Evolutionary conservation across 495 filamentous ascomycete genomes (phyloP), one percentile per base, ranked within the genome.

Genomic region (Penicillium samsonianum): DNA sequence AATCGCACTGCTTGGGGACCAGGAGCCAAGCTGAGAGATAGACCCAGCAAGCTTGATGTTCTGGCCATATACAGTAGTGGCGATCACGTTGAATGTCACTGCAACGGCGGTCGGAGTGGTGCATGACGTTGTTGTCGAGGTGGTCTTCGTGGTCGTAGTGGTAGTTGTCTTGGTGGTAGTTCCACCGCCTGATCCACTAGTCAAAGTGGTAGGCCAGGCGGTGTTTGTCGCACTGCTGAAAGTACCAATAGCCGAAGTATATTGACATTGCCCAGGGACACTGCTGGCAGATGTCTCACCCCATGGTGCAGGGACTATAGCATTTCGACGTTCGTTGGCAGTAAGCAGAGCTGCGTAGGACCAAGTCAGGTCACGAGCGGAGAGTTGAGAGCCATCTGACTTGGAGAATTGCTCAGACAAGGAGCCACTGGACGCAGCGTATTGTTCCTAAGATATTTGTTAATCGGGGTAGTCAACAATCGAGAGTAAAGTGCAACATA

Each of bases 371-470:
- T 83, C 75, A 12, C 72, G 56, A 9, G 86, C 87, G 1, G 82
- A 84, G n/a, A 83, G 57, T 10, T 78, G 79, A 0, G 58, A 50
- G 42, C 86, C 86, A 50, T 67, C 70, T 42, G 70, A 64, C 54
- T 77, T 79, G 64, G 79, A 73, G 59, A 75, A 88, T 61, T 90
- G 86, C 67, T 90, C 87, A 11, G 81, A 68, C 12, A 89, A 55
- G 7, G 79, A 77, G 19, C 87, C 87, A 56, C 80, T 78, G 71
- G 20, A 73, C 43, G 28, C 73, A 47, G 71, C 28, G 65, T 79
- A 72, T 77, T 78, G 58, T 75, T 69, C 52, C 67, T 63, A 10
- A 22, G 20, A 51, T 10, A 22, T 11, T 17, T 44, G 52, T 49
- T 7, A 55, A 8, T 4, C n/a, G 12, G 11, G 1, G 2, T 1